These are phyloP conservation scores for Sclerotinia glacialis DNA, from an alignment of 2,329 filamentous ascomycete genomes.

Conservation along the genomic window DNA sequence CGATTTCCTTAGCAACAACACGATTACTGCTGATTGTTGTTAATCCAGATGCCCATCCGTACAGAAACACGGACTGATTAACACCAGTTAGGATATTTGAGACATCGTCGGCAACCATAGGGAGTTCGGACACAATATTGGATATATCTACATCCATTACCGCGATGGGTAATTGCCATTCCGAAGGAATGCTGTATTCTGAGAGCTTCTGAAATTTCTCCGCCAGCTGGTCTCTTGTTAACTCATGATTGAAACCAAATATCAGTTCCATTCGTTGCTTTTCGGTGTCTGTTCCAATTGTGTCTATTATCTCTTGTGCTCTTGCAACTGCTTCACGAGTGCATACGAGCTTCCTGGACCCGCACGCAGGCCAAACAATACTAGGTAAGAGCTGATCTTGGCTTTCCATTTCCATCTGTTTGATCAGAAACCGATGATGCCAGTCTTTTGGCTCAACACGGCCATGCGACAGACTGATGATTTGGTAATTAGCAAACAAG, in stretches of 20 bases:
- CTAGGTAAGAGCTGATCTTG: constrained; percentile 57
- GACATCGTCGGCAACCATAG: constrained; percentile 46
- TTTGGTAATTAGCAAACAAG: constrained; percentile 11
- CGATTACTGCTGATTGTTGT: constrained; percentile 68
- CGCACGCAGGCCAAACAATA: constrained; percentile 61
- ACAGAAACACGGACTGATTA: constrained; percentile 66
- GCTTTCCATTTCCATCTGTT: constrained; percentile 61
- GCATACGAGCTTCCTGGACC: constrained; percentile 53
- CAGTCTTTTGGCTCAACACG: constrained; percentile 37
- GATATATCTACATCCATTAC: constrained; percentile 48
- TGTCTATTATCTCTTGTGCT: constrained; percentile 62
- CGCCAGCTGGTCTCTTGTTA: constrained; percentile 32
- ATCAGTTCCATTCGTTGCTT: constrained; percentile 55
- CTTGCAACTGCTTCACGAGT: constrained; percentile 59
- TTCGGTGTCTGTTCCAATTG: constrained; percentile 58
- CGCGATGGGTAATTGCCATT: constrained; percentile 58
- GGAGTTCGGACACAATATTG: constrained; percentile 43
- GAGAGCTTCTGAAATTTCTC: constrained; percentile 47
- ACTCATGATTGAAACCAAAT: constrained; percentile 42
- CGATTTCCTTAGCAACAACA: constrained; percentile 60
- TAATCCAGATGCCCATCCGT: constrained; percentile 57
- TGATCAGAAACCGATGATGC: constrained; percentile 37
- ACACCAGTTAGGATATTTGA: constrained; percentile 52
- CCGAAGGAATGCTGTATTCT: constrained; percentile 50
- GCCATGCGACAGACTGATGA: constrained; percentile 43